phyloP scores from a whole-genome alignment of 1,284 basidiomycete species.

The Tetrapyrgos nigripes region DNA sequence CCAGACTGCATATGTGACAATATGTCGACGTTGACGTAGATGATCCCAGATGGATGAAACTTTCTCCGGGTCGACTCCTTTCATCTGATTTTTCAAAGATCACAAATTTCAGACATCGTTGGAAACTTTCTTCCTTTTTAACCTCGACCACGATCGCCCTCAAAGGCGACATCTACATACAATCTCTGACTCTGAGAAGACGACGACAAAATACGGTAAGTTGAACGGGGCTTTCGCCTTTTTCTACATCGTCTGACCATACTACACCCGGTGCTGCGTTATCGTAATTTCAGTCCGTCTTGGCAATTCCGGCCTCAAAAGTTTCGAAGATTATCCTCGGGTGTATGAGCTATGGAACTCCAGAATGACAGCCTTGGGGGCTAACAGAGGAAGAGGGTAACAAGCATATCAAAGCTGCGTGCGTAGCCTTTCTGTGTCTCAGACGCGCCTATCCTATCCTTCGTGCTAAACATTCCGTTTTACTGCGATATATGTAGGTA shows the following conservation, averaged over 20 bases:
- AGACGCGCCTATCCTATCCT: background rate
- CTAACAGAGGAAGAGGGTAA: conserved; percentile 62
- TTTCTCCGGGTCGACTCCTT: too few species aligned
- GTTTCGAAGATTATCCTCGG: conserved; percentile 59
- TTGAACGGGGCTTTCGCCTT: background rate
- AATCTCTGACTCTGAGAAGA: background rate
- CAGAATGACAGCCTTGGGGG: conserved; percentile 61
- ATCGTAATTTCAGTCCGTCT: conserved; percentile 44
- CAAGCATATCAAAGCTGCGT: conserved; percentile 64
- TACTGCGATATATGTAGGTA: conserved; percentile 41
- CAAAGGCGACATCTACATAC: background rate
- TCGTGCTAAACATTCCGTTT: conserved; percentile 7
- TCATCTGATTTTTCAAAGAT: too few species aligned
- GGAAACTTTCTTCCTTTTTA: too few species aligned
- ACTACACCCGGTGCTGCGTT: background rate
- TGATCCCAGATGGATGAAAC: too few species aligned
- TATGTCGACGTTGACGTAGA: too few species aligned
- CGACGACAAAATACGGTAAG: background rate
- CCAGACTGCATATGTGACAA: too few species aligned
- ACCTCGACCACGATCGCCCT: too few species aligned
- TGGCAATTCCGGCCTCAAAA: conserved; percentile 57
- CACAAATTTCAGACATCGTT: too few species aligned
- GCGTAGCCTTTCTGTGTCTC: conserved; percentile 19
- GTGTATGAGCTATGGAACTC: conserved; percentile 53
- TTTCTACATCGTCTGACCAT: too few species aligned